Evolutionary conservation across 225 moss, liverwort and hornwort genomes (phyloP), one percentile per base, ranked within the genome.

Genomic region (Pseudoscleropodium purum): DNA sequence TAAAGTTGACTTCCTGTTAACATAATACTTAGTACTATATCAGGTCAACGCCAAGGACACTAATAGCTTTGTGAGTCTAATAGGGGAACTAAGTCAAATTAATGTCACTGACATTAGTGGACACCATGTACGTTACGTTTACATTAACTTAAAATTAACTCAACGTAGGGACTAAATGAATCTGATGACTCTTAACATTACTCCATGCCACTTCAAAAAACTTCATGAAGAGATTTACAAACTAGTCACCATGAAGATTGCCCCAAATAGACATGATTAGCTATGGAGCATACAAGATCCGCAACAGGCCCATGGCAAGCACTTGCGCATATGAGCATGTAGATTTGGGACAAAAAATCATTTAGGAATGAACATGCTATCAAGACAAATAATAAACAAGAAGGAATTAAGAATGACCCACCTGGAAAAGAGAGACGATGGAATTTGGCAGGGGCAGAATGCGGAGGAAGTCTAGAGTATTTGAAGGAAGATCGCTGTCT

Each of bases 401-500:
- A 70, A 43, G 52, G 70, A 20, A 12, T 25, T 30, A 47, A 75
- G 29, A 75, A 47, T 66, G 26, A 82, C 90, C 36, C n/a, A 93
- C 94, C 93, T 74, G 93, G 85, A 39, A 92, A 67, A 83, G 92
- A 90, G 37, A 90, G 93, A 79, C 91, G 90, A 56, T 94, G 91
- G 79, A 87, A 89, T 79, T 89, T 91, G 57, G 91, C 90, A 73
- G 94, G 94, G 62, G 93, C 94, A 47, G 94, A 93, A 75, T 92
- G 93, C 80, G 92, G 90, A 73, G 90, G 86, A 51, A 94, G 88
- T 81, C 92, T 92, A 47, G 94, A 90, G 80, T 92, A 93, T 91
- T 85, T 93, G 91, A 94, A 93, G 78, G 92, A 94, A 30, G 75
- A 82, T 21, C 91, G 86, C 64, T 92, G 93, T 54, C 79, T 91